Evolutionary conservation across 306 rosid genomes (phyloP).

Genomic region (Malus sieversii): DNA sequence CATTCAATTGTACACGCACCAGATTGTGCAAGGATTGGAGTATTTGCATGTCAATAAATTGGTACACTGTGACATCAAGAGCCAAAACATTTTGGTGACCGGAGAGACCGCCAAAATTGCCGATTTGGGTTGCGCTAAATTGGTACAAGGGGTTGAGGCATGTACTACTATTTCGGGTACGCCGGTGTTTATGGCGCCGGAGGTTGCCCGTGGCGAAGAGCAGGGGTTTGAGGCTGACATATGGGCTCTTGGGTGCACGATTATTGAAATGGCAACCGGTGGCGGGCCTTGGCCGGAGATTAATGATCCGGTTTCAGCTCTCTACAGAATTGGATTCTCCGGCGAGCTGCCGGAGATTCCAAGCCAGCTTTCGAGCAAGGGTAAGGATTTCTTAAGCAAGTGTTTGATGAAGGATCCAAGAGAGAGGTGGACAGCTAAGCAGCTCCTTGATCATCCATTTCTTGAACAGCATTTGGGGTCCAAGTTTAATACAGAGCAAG

Average conservation of each 20-base stretch:
- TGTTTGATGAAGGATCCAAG: conserved; percentile 35
- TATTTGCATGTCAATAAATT: conserved; percentile 31
- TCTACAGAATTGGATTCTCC: conserved; percentile 40
- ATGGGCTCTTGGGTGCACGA: conserved; percentile 56
- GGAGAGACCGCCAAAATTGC: conserved; percentile 32
- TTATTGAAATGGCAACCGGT: conserved; percentile 51
- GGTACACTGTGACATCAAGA: conserved; percentile 58
- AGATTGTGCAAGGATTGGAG: conserved; percentile 42
- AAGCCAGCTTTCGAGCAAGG: conserved; percentile 24
- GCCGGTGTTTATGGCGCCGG: conserved; percentile 52
- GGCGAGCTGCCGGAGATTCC: conserved; percentile 29
- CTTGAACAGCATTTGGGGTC: conserved; percentile 10
- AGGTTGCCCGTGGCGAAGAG: conserved; percentile 37
- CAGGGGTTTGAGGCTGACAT: conserved; percentile 41
- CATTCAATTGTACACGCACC: conserved; percentile 27
- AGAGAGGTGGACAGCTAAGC: conserved; percentile 35
- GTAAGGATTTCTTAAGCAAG: conserved; percentile 34
- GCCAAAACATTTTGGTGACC: conserved; percentile 32
- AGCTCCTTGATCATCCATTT: conserved; percentile 46
- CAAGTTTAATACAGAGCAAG: not conserved
- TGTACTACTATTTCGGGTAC: conserved; percentile 33
- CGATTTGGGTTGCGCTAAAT: conserved; percentile 51
- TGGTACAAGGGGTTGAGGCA: not conserved
- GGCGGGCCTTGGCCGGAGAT: conserved; percentile 33
- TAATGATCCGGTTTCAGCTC: conserved; percentile 29